These are phyloP conservation scores for Collybia sp. DNA, from an alignment of 768 basidiomycete genomes.

Conservation along the genomic window DNA sequence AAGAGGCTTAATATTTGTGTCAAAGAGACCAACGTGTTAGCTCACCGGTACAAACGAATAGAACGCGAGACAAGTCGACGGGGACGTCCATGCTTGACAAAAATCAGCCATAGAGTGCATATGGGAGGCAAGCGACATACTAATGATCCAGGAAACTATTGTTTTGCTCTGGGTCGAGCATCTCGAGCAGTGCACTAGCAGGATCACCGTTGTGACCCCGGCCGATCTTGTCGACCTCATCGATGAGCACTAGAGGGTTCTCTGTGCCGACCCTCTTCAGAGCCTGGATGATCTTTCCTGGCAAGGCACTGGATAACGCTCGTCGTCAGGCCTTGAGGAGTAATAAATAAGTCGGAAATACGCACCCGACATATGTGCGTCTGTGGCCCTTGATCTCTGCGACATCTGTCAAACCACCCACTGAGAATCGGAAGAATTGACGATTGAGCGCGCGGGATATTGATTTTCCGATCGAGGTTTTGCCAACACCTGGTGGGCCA, in stretches of 20 bases:
- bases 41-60: slow-evolving; percentile 86
- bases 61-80: slow-evolving; percentile 90
- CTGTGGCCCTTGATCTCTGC: slow-evolving; percentile 99
- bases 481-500: slow-evolving; percentile 97
- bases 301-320: slow-evolving; percentile 57
- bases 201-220: slow-evolving; percentile 91
- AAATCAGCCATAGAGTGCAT: slow-evolving; percentile 5
- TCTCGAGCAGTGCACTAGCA: slow-evolving; percentile 84
- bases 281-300: slow-evolving; percentile 94
- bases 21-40: background rate
- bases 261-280: slow-evolving; percentile 90
- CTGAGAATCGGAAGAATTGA: slow-evolving; percentile 95
- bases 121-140: slow-evolving; percentile 40
- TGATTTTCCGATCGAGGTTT: slow-evolving; percentile 94
- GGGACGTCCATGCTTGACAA: slow-evolving; percentile 85
- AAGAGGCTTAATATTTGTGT: background rate
- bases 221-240: slow-evolving; percentile 96
- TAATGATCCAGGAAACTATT: slow-evolving; percentile 93
- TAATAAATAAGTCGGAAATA: slow-evolving; percentile 4
- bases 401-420: slow-evolving; percentile 94
- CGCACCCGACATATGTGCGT: slow-evolving; percentile 91
- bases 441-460: slow-evolving; percentile 88
- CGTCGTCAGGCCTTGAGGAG: slow-evolving; percentile 1
- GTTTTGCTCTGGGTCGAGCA: slow-evolving; percentile 96
- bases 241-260: slow-evolving; percentile 91